Percentiles rank a stretch among this genome's conserved stretches.
phyloP scores from a whole-genome alignment of 345 rosid genomes.

The Dipteronia sinensis region DNA sequence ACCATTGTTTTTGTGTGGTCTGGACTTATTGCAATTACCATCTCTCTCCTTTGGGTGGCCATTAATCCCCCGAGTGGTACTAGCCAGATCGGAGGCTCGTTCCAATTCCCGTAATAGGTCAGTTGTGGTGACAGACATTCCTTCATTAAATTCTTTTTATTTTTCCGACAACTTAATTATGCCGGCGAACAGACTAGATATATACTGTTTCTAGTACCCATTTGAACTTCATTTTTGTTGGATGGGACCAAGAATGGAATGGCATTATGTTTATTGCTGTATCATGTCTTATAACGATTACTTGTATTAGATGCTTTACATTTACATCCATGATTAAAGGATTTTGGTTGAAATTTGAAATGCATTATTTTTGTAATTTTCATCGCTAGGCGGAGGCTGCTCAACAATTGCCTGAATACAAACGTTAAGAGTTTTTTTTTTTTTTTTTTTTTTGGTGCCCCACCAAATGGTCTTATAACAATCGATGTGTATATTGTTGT shows the following conservation, averaged over 20 bases:
- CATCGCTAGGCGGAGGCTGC: too few relatives aligned
- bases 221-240: conserved; percentile 12
- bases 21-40: conserved; percentile 89
- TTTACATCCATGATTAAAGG: neutral
- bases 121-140: conserved; percentile 22
- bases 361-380: neutral
- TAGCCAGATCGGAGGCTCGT: conserved; percentile 82
- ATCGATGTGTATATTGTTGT: too few relatives aligned
- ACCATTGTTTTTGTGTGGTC: conserved; percentile 98
- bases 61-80: conserved; percentile 80
- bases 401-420: too few relatives aligned
- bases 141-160: conserved; percentile 25
- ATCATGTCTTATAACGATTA: conserved; percentile 2
- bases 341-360: neutral
- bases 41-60: conserved; percentile 97
- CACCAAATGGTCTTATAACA: too few relatives aligned
- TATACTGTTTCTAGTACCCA: conserved; percentile 18
- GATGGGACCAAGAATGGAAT: conserved; percentile 3
- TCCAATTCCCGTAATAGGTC: conserved; percentile 78
- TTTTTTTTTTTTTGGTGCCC: too few relatives aligned
- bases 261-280: conserved; percentile 12
- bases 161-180: conserved; percentile 3
- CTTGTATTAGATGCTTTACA: neutral
- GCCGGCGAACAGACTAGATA: conserved; percentile 23
- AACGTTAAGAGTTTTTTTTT: too few relatives aligned